These are phyloP conservation scores for Ganoderma leucocontextum DNA, from an alignment of 1,284 basidiomycete species.

Conservation along the genomic window DNA sequence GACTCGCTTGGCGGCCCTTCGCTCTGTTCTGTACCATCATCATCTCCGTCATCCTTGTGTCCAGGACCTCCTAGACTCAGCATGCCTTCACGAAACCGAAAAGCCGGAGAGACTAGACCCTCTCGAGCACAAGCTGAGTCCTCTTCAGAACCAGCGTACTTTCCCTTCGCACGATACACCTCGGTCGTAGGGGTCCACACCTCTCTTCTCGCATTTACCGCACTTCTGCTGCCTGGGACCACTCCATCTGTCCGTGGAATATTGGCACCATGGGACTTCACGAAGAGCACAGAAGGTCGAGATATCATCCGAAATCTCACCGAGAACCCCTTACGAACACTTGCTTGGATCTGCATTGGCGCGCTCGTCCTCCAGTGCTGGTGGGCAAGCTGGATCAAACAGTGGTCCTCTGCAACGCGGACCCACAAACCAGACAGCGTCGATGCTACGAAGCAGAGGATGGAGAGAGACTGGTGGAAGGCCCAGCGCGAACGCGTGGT, in stretches of 20 bases:
- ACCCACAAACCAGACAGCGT: conserved; percentile 31
- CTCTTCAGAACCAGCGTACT: conserved; percentile 33
- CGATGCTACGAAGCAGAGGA: conserved; percentile 42
- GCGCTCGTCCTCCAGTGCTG: conserved; percentile 67
- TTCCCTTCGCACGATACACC: conserved; percentile 65
- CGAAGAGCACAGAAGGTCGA: conserved; percentile 54
- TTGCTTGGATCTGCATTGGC: conserved; percentile 69
- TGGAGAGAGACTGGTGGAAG: conserved; percentile 42
- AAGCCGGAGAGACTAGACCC: conserved; percentile 10
- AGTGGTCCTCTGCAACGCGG: conserved; percentile 50
- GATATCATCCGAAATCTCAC: conserved; percentile 74
- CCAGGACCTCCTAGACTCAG: background rate
- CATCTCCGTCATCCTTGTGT: background rate
- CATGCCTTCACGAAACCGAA: conserved; percentile 35
- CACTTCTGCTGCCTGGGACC: conserved; percentile 73
- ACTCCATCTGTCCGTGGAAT: conserved; percentile 40
- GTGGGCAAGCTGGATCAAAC: conserved; percentile 75
- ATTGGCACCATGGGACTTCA: conserved; percentile 43
- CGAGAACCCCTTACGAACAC: conserved; percentile 63
- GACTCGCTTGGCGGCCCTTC: background rate
- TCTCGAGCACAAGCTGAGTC: conserved; percentile 9
- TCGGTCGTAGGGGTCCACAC: conserved; percentile 80
- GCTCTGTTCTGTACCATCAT: conserved; percentile 3
- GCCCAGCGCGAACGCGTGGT: conserved; percentile 36
- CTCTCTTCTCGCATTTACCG: conserved; percentile 69